These are phyloP conservation scores for Trichoderma gamsii DNA, from an alignment of 495 filamentous ascomycete species.

Conservation along the genomic window DNA sequence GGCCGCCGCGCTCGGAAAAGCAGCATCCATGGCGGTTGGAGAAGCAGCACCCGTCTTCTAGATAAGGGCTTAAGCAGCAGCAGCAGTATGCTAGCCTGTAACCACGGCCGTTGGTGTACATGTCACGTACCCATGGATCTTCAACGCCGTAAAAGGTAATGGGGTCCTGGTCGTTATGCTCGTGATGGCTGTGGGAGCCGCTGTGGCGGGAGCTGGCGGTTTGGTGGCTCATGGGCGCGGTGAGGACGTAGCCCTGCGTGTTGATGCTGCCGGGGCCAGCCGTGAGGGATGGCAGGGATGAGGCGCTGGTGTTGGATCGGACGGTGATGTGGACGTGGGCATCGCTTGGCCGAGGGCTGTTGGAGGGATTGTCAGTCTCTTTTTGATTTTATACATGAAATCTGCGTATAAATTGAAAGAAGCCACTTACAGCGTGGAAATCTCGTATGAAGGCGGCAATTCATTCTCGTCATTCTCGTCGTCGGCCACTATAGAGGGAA, in stretches of 20 bases:
- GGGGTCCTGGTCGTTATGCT: too few species aligned
- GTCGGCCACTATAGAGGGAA: not conserved
- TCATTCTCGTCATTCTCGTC: not conserved
- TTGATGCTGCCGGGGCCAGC: not conserved
- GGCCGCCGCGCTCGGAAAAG: slow-evolving; percentile 16
- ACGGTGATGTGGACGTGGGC: slow-evolving; percentile 1
- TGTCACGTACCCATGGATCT: too few species aligned
- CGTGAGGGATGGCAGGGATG: slow-evolving; percentile 1
- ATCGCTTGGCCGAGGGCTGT: not conserved
- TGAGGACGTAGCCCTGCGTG: not conserved
- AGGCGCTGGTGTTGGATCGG: not conserved
- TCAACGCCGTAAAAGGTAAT: too few species aligned
- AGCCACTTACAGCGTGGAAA: not conserved
- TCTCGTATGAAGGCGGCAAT: slow-evolving; percentile 3
- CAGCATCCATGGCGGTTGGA: slow-evolving; percentile 6
- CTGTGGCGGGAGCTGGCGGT: not conserved
- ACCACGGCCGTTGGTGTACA: too few species aligned
- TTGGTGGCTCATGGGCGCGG: not conserved
- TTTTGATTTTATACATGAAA: too few species aligned
- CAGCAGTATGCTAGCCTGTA: too few species aligned
- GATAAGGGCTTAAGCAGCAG: too few species aligned
- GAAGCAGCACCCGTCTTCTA: too few species aligned
- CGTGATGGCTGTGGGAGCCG: not conserved
- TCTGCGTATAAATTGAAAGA: too few species aligned
- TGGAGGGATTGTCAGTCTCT: too few species aligned